Conservation (phyloP, 2,329 filamentous ascomycete genomes). For the Orbilia brochopaga region DNA sequence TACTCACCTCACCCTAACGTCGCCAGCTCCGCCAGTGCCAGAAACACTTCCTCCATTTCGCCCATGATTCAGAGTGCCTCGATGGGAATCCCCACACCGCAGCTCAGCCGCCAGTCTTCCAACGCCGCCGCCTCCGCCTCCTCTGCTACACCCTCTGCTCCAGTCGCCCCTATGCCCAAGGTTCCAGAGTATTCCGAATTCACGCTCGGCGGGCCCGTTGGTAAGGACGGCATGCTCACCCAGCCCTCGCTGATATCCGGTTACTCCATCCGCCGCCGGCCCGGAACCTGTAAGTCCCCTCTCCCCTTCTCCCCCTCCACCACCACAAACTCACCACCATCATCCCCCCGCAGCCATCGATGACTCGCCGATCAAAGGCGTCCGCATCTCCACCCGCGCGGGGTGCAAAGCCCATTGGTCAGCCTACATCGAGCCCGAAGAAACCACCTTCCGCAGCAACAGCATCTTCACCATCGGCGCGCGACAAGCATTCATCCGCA, state of each 20-base stretch:
- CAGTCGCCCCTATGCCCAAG: background rate
- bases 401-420: background rate
- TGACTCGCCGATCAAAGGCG: conserved; percentile 22
- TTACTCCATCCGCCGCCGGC: conserved; percentile 11
- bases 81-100: conserved; percentile 7
- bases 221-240: conserved; percentile 16
- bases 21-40: conserved; percentile 14
- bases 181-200: conserved; percentile 14
- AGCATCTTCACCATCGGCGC: background rate
- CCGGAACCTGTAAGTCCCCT: conserved; percentile 25
- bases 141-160: background rate
- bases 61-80: conserved; percentile 22
- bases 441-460: conserved; percentile 13
- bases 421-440: conserved; percentile 7
- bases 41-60: conserved; percentile 16
- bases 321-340: conserved; percentile 3
- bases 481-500: conserved; percentile 4
- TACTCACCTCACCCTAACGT: conserved; percentile 18
- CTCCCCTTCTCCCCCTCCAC: background rate
- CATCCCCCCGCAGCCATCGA: conserved; percentile 1
- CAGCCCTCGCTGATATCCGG: background rate
- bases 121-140: background rate
- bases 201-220: background rate
- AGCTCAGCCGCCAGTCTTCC: conserved; percentile 5
- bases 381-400: background rate